phyloP scores from a whole-genome alignment of 2,329 filamentous ascomycete genomes.

The Curvularia hawaiiensis region DNA sequence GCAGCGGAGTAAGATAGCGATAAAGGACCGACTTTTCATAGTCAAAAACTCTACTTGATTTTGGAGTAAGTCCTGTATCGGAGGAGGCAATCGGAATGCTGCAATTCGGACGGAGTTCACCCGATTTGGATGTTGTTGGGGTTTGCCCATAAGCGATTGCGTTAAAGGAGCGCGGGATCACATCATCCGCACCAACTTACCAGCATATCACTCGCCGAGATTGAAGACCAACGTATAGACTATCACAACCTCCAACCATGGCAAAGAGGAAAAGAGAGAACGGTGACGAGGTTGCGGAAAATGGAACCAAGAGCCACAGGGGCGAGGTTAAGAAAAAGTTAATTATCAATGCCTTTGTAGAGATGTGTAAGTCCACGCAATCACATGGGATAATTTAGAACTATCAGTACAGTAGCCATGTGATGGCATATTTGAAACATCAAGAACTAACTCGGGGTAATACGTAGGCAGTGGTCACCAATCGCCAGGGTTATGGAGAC shows the following conservation, averaged over 20 bases:
- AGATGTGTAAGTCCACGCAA: slow-evolving; percentile 40
- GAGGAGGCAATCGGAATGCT: slow-evolving; percentile 8
- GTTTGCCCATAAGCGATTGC: slow-evolving; percentile 33
- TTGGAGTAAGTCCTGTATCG: slow-evolving; percentile 16
- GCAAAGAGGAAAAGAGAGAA: slow-evolving; percentile 20
- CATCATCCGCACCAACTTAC: slow-evolving; percentile 31
- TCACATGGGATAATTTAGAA: not conserved
- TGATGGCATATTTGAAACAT: not conserved
- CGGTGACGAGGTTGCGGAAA: slow-evolving; percentile 24
- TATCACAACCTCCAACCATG: slow-evolving; percentile 4
- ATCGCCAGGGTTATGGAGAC: slow-evolving; percentile 65
- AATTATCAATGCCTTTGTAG: slow-evolving; percentile 52
- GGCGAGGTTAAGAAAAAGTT: slow-evolving; percentile 42
- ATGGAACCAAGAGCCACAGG: slow-evolving; percentile 16
- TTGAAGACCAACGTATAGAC: not conserved
- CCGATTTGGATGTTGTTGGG: slow-evolving; percentile 11
- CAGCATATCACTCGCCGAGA: not conserved
- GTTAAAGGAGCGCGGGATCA: slow-evolving; percentile 33
- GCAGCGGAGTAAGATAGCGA: slow-evolving; percentile 12
- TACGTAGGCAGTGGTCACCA: slow-evolving; percentile 38
- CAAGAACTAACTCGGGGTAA: not conserved
- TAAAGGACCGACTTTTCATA: slow-evolving; percentile 1
- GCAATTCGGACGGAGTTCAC: not conserved
- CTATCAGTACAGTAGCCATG: not conserved
- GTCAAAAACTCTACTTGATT: not conserved